phyloP scores from a whole-genome alignment of 352 stramenopile species.

The Globisporangium viniferum region DNA sequence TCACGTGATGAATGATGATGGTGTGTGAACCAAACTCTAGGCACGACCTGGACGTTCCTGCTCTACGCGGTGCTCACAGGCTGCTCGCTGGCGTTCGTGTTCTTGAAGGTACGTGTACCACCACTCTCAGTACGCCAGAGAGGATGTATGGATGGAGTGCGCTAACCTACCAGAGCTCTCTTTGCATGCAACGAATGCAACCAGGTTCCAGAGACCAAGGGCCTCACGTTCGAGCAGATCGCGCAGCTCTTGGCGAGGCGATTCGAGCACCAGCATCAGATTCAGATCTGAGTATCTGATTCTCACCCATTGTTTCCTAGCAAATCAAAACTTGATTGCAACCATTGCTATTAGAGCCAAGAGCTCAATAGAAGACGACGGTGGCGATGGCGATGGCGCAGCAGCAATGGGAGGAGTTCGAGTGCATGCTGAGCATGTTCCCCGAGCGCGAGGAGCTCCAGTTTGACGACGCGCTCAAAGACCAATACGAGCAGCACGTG shows the following conservation, averaged over 20 bases:
- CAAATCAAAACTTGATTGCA: not conserved
- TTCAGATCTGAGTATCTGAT: constrained; percentile 5
- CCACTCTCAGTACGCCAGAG: not conserved
- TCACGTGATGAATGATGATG: not conserved
- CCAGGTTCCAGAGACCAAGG: constrained; percentile 59
- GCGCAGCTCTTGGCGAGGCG: constrained; percentile 33
- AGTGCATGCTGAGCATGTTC: constrained; percentile 81
- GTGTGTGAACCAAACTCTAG: constrained; percentile 4
- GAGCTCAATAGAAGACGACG: not conserved
- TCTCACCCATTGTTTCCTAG: not conserved
- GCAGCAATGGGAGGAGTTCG: constrained; percentile 68
- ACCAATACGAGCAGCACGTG: constrained; percentile 23
- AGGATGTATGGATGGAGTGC: not conserved
- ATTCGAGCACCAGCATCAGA: constrained; percentile 3
- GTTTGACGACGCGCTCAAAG: constrained; percentile 29
- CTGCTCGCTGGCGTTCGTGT: constrained; percentile 46
- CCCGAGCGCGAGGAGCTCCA: constrained; percentile 36
- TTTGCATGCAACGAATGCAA: not conserved
- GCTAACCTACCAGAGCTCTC: not conserved
- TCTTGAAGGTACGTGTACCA: constrained; percentile 34
- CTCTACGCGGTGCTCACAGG: constrained; percentile 48
- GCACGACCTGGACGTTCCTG: constrained; percentile 46
- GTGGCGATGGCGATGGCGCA: not conserved
- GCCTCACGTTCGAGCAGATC: constrained; percentile 68
- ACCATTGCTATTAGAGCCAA: not conserved